phyloP scores from a whole-genome alignment of 441 rosid genomes.

The Capsella rubella region DNA sequence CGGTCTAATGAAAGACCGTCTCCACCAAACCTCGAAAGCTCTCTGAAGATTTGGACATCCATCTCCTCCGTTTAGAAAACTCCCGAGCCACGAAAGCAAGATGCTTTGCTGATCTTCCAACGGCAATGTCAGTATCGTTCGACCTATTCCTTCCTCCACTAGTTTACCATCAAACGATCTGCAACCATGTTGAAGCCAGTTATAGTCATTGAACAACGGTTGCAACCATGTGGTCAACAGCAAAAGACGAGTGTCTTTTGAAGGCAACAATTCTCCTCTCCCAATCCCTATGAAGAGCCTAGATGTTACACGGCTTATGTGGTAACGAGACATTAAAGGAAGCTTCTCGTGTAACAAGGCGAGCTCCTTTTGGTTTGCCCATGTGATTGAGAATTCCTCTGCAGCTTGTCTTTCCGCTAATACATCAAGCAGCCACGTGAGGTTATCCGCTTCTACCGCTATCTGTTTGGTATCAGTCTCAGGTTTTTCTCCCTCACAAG shows the following conservation, averaged over 20 bases:
- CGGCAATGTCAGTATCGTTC: slow-evolving; percentile 90
- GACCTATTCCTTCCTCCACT: slow-evolving; percentile 95
- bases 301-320: slow-evolving; percentile 84
- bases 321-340: slow-evolving; percentile 75
- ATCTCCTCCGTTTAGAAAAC: slow-evolving; percentile 81
- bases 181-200: slow-evolving; percentile 89
- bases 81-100: slow-evolving; percentile 80
- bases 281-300: slow-evolving; percentile 90
- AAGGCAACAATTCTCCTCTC: slow-evolving; percentile 84
- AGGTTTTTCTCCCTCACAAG: slow-evolving; percentile 52
- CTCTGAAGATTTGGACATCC: slow-evolving; percentile 93
- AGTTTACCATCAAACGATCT: slow-evolving; percentile 86
- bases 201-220: slow-evolving; percentile 88
- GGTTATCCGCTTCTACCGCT: slow-evolving; percentile 82
- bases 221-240: slow-evolving; percentile 87
- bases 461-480: slow-evolving; percentile 71
- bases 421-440: slow-evolving; percentile 92
- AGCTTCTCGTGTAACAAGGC: slow-evolving; percentile 71
- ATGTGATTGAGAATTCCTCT: slow-evolving; percentile 74
- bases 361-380: slow-evolving; percentile 85
- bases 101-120: slow-evolving; percentile 91
- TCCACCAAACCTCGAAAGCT: slow-evolving; percentile 99
- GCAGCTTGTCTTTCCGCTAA: slow-evolving; percentile 81
- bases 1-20: slow-evolving; percentile 86
- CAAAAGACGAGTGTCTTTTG: slow-evolving; percentile 75